Evolutionary conservation across 1,139 yeast species (phyloP).

Genomic region (Blastobotrys apis): DNA sequence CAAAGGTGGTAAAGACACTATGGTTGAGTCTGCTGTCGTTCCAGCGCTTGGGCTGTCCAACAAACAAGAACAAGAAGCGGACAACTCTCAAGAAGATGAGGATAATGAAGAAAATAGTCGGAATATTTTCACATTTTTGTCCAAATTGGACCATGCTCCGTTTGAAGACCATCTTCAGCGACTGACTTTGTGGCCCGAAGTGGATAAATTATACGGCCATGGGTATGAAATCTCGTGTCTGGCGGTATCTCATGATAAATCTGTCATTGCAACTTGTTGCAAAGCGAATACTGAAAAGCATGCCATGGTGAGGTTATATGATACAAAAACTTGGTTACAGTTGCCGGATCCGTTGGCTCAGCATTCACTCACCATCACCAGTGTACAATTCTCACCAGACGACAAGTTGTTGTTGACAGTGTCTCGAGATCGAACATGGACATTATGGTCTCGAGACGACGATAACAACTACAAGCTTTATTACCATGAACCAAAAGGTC

Average conservation of each 20-base stretch:
- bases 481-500: conserved; percentile 61
- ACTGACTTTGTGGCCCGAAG: conserved; percentile 90
- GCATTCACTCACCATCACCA: conserved; percentile 82
- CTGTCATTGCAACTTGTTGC: conserved; percentile 82
- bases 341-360: conserved; percentile 45
- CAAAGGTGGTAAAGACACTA: conserved; percentile 27
- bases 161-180: conserved; percentile 87
- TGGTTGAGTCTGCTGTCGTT: conserved; percentile 80
- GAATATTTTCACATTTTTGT: conserved; percentile 28
- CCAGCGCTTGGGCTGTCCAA: conserved; percentile 95
- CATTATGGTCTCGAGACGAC: conserved; percentile 58
- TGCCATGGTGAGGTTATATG: conserved; percentile 78
- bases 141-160: conserved; percentile 58
- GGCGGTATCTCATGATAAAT: conserved; percentile 64
- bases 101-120: conserved; percentile 31
- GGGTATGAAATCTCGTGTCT: conserved; percentile 89
- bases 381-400: conserved; percentile 70
- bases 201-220: conserved; percentile 92
- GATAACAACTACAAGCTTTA: conserved; percentile 41
- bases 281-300: conserved; percentile 78
- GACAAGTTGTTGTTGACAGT: conserved; percentile 70
- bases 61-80: conserved; percentile 63
- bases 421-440: conserved; percentile 84
- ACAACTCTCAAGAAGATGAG: conserved; percentile 37
- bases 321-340: conserved; percentile 60